Conservation (phyloP, 768 basidiomycete genomes). For the Lentinula lateritia region DNA sequence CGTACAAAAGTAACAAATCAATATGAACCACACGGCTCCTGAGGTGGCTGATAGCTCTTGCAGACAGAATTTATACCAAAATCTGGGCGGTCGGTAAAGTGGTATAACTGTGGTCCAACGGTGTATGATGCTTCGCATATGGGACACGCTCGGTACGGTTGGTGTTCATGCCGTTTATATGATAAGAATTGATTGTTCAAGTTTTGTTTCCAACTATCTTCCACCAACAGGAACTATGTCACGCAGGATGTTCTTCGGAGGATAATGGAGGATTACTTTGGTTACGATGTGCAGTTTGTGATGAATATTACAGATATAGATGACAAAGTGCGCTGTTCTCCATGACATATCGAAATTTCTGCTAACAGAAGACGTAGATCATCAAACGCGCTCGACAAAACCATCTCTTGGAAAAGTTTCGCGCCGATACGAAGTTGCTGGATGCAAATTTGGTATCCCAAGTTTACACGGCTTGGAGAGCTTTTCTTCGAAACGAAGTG, state of each 20-base stretch:
- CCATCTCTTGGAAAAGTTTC: conserved; percentile 61
- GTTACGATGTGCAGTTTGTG: conserved; percentile 96
- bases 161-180: background rate
- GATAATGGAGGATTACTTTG: conserved; percentile 93
- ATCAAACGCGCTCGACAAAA: conserved; percentile 86
- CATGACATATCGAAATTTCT: background rate
- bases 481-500: conserved; percentile 59
- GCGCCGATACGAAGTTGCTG: conserved; percentile 45
- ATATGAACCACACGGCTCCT: conserved; percentile 8
- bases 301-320: conserved; percentile 99
- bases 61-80: conserved; percentile 75
- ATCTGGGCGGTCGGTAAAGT: conserved; percentile 75
- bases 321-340: conserved; percentile 69
- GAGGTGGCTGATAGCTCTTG: background rate
- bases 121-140: conserved; percentile 98
- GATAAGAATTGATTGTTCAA: background rate
- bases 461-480: conserved; percentile 59
- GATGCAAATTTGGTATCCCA: conserved; percentile 52
- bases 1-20: conserved; percentile 64
- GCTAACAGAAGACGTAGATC: conserved; percentile 52
- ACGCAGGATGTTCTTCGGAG: conserved; percentile 89
- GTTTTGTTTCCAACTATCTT: background rate
- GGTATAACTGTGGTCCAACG: conserved; percentile 99
- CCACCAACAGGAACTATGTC: conserved; percentile 77
- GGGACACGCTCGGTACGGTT: conserved; percentile 88